Base-by-base conservation (phyloP, 768 basidiomycete genomes). In the Suillus alpinus region DNA sequence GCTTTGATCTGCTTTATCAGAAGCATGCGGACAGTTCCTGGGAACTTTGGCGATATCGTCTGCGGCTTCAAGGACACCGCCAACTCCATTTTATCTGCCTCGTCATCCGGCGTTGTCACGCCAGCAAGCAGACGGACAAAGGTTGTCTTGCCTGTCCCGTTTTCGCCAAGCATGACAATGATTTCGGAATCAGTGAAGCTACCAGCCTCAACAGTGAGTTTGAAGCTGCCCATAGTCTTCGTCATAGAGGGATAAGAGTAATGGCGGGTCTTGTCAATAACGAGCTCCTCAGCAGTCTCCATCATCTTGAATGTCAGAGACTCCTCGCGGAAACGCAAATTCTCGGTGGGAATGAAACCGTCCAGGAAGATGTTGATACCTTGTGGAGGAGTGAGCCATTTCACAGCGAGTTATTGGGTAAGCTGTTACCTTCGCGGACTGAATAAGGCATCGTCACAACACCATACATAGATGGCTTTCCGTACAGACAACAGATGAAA, bases 281-380 rank as follows among this genome's bases (percentile, higher is more conserved):
- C 68, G 57, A 96, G 65, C 69, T 99, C 97, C 65, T 99, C 97
- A 16, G 92, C 95, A 16, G 87, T 96, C 74, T 98, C 97, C 60
- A 91, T 86, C 87, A 98, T 98, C 79, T 96, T 98, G 83, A 99
- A 99, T 7, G 92, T 87, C 14, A 98, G 81, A 0, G 92, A 92
- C 68, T 98, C 97, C 65, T 98, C 90, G 34, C 97, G 87, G 87
- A 98, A 98, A 57, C 97, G 93, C 68, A 99, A 76, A 77, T 99
- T 99, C 75, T 98, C 97, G 18, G 96, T 98, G 5, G 97, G 97
- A 66, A 99, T 94, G 80, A 94, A 95, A 44, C 97, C 97, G 69
- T 99, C 97, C 61, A 99, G 81, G 86, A 99, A 99, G 71, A 98
- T 98, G 77, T 99, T 99, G 80, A 99, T 98, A 65, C 96, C 94